Evolutionary conservation across 2,329 filamentous ascomycete species (phyloP), one percentile per base, ranked within the genome.

Genomic region (Cryphonectria carpinicola): DNA sequence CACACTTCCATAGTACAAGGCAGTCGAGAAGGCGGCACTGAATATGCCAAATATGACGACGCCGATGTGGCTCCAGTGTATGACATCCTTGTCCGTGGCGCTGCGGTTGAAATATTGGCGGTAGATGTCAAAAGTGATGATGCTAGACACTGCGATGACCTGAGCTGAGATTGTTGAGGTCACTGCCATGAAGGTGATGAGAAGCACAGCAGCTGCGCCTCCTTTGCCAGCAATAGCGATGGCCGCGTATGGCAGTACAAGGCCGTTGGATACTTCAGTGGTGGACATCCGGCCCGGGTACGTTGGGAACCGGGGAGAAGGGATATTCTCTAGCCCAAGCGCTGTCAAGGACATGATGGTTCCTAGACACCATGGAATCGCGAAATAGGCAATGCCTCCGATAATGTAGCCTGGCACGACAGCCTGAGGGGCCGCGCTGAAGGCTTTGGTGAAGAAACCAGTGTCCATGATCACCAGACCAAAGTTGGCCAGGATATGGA

Each of bases 151-250:
- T 0, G 85, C 84, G 64, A 87, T 86, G 1, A 87, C 82, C 61
- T 87, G 84, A 0, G 85, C 84, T 0, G 83, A 85, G 2, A 86
- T 80, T 0, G 84, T 87, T 0, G 83, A 86, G 1, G 90, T 93
- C n/a, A 93, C 90, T 2, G 91, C 92, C 91, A 93, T 93, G 82
- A 93, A 93, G 14, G 91, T 88, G 68, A 93, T 85, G 5, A 94
- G 80, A 0, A 93, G 82, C 0, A 91, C 88, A 0, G 89, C 91
- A 1, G 87, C 89, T 0, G 91, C 91, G 63, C 92, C 92, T 11
- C 91, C 91, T 73, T 89, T 90, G 0, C 92, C 92, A 1, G 92
- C 85, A 39, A 93, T 79, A 2, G 91, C 89, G 37, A 92, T 88
- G 0, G 92, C 90, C 2, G 90, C 91, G 71, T 92, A 90, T 0